phyloP scores from a whole-genome alignment of 2,329 filamentous ascomycete species.

The Colletotrichum sp. region DNA sequence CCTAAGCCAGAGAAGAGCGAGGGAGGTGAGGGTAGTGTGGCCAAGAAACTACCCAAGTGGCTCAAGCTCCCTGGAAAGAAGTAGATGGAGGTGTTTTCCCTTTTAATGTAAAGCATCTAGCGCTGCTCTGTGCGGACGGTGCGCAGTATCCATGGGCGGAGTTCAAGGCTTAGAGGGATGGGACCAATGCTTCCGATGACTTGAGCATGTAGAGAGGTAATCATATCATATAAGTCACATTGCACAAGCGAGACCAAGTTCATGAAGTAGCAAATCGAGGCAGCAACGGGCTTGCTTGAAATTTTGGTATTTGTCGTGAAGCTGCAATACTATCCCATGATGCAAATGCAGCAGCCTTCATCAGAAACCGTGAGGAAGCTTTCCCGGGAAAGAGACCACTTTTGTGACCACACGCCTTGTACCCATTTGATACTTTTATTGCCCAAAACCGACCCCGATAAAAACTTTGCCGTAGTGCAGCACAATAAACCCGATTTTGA shows the following conservation, averaged over 20 bases:
- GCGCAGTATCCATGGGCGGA: background rate
- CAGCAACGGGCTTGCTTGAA: constrained; percentile 11
- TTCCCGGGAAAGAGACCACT: constrained; percentile 27
- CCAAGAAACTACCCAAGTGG: constrained; percentile 70
- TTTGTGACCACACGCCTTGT: constrained; percentile 39
- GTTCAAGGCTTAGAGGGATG: background rate
- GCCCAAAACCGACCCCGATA: constrained; percentile 13
- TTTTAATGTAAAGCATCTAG: constrained; percentile 29
- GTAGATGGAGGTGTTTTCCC: constrained; percentile 38
- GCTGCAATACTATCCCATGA: constrained; percentile 34
- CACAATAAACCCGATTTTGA: background rate
- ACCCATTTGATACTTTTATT: constrained; percentile 35
- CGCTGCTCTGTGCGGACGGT: background rate
- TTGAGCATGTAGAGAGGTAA: background rate
- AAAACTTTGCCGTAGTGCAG: constrained; percentile 1
- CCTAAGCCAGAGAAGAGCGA: constrained; percentile 39
- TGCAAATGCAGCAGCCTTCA: constrained; percentile 25
- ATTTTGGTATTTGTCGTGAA: constrained; percentile 40
- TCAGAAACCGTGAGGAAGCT: constrained; percentile 33
- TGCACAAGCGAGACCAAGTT: background rate
- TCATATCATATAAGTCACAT: background rate
- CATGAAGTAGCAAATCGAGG: background rate
- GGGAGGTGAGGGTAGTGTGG: constrained; percentile 36
- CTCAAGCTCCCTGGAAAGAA: constrained; percentile 77
- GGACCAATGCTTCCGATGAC: background rate